Conservation (phyloP, 495 filamentous ascomycete species). For the Xylona heveae region DNA sequence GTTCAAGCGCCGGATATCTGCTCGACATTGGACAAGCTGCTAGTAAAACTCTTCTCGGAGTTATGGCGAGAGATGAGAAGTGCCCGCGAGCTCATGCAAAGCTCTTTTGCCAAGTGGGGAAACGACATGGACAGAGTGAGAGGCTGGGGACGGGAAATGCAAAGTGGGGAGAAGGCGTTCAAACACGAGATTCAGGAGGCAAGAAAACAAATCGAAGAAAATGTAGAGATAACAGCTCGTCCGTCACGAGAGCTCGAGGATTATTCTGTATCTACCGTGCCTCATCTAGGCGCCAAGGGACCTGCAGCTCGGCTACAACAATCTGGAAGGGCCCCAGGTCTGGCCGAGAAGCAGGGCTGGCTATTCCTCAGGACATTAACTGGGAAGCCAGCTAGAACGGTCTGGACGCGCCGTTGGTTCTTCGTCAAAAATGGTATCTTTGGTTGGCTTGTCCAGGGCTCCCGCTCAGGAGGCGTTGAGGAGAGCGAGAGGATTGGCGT, state of each 20-base stretch:
- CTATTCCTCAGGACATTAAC: slow-evolving; percentile 61
- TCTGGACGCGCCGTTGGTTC: slow-evolving; percentile 84
- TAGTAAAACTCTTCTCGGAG: slow-evolving; percentile 66
- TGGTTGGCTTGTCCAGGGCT: slow-evolving; percentile 78
- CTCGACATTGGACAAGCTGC: slow-evolving; percentile 57
- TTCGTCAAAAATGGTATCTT: slow-evolving; percentile 91
- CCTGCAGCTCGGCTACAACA: slow-evolving; percentile 17
- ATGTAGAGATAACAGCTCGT: slow-evolving; percentile 40
- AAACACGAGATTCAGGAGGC: slow-evolving; percentile 57
- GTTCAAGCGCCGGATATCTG: slow-evolving; percentile 67
- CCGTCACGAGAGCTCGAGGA: slow-evolving; percentile 86
- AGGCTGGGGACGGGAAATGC: slow-evolving; percentile 88
- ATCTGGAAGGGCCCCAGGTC: slow-evolving; percentile 12
- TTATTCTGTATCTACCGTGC: slow-evolving; percentile 70
- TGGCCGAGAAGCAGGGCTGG: slow-evolving; percentile 81
- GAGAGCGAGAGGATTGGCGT: slow-evolving; percentile 95
- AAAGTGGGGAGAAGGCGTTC: slow-evolving; percentile 57
- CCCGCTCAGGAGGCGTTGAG: slow-evolving; percentile 67
- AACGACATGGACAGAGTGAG: slow-evolving; percentile 75
- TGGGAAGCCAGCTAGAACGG: slow-evolving; percentile 70
- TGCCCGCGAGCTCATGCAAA: slow-evolving; percentile 34
- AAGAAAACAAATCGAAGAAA: slow-evolving; percentile 65
- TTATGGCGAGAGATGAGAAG: slow-evolving; percentile 66
- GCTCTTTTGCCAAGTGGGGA: slow-evolving; percentile 35
- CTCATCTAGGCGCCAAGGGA: slow-evolving; percentile 55